A percentile compares a stretch with the other conserved stretches of the same genome.
Conservation (phyloP, 1,284 basidiomycete genomes). For the Papiliotrema flavescens region DNA sequence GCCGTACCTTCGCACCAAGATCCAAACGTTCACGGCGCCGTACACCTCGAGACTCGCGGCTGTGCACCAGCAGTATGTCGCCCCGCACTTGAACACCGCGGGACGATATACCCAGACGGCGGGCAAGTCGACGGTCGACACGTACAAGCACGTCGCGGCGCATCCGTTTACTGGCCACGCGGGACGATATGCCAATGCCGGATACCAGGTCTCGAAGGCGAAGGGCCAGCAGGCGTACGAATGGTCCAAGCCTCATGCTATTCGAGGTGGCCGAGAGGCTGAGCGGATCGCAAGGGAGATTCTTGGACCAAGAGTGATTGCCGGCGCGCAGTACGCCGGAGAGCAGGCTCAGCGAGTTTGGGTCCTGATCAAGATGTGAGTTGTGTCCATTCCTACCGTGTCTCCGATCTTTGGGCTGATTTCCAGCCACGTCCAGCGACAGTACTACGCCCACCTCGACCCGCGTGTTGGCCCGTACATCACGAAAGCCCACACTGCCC, state of each 20-base stretch:
- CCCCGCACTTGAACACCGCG: conserved; percentile 28
- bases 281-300: conserved; percentile 26
- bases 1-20: conserved; percentile 32
- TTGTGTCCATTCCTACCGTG: neutral
- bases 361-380: conserved; percentile 31
- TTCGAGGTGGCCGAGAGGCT: conserved; percentile 23
- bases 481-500: conserved; percentile 10
- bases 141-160: conserved; percentile 21
- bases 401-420: neutral
- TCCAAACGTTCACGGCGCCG: conserved; percentile 32
- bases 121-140: conserved; percentile 11
- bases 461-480: conserved; percentile 32
- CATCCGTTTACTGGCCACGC: conserved; percentile 37
- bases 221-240: conserved; percentile 29
- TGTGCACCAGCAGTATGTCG: conserved; percentile 19
- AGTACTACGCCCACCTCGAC: conserved; percentile 32
- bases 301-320: conserved; percentile 25
- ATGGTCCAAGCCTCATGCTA: conserved; percentile 29
- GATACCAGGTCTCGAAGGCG: conserved; percentile 19
- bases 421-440: conserved; percentile 13
- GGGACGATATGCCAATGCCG: conserved; percentile 23
- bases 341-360: conserved; percentile 14
- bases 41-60: conserved; percentile 24
- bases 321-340: conserved; percentile 14
- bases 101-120: conserved; percentile 18